Evolutionary conservation across 352 stramenopile genomes (phyloP).

Genomic region (Phytophthora tentaculata): DNA sequence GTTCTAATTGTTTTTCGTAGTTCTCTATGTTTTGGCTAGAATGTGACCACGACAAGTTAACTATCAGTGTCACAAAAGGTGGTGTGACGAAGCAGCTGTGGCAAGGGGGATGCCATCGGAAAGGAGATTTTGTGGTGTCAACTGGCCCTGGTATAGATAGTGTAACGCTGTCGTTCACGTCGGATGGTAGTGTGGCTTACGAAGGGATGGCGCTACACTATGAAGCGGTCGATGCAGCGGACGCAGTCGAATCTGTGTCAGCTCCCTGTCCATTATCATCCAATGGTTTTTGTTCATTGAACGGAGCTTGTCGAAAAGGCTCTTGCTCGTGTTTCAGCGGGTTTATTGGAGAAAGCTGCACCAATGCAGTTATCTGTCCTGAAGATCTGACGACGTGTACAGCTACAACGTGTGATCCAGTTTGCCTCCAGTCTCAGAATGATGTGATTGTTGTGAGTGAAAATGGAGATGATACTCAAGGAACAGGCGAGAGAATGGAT

Average conservation of each 20-base stretch:
- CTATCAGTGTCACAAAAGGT: slow-evolving; percentile 28
- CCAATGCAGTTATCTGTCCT: slow-evolving; percentile 59
- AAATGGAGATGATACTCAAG: slow-evolving; percentile 55
- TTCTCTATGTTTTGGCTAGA: slow-evolving; percentile 62
- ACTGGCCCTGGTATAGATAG: slow-evolving; percentile 38
- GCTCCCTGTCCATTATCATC: slow-evolving; percentile 48
- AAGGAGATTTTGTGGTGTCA: slow-evolving; percentile 46
- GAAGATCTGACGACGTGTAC: slow-evolving; percentile 39
- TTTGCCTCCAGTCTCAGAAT: slow-evolving; percentile 39
- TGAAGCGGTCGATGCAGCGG: slow-evolving; percentile 22
- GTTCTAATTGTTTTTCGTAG: slow-evolving; percentile 22
- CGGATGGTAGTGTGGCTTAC: slow-evolving; percentile 52
- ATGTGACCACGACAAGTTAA: slow-evolving; percentile 58
- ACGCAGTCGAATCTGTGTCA: slow-evolving; percentile 3
- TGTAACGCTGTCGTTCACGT: slow-evolving; percentile 46
- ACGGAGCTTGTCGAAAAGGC: slow-evolving; percentile 54
- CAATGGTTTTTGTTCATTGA: slow-evolving; percentile 46
- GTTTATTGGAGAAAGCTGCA: slow-evolving; percentile 69
- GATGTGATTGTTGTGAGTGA: slow-evolving; percentile 59
- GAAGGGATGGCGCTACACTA: slow-evolving; percentile 55
- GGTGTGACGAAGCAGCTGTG: slow-evolving; percentile 36
- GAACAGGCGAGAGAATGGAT: slow-evolving; percentile 64
- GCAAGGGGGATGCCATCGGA: slow-evolving; percentile 57
- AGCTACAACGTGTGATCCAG: slow-evolving; percentile 40
- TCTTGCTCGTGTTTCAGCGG: slow-evolving; percentile 59